Percentiles rank a stretch among this genome's conserved stretches.
phyloP scores from a whole-genome alignment of 352 stramenopile species.

The Phytopythium oedochilum region DNA sequence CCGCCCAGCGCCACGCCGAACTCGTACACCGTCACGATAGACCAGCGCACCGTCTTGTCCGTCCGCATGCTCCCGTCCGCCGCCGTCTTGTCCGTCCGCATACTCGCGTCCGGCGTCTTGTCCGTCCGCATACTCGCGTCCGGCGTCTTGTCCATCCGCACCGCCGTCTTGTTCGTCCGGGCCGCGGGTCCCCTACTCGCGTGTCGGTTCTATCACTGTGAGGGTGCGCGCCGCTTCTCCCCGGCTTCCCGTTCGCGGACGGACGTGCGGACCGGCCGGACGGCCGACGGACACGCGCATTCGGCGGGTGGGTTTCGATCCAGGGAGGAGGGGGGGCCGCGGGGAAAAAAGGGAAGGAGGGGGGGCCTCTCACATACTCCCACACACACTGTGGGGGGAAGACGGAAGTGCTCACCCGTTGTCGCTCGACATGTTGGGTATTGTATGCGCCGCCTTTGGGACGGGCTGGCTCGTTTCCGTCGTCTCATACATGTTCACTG shows the following conservation, averaged over 20 bases:
- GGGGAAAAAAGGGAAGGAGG: not conserved
- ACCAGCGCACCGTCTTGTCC: slow-evolving; percentile 47
- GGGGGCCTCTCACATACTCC: not conserved
- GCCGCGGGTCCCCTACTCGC: too few species aligned
- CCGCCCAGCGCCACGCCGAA: slow-evolving; percentile 50
- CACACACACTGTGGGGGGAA: not conserved
- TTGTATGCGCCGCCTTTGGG: not conserved
- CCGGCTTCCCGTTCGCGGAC: not conserved
- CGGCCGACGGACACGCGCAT: slow-evolving; percentile 8
- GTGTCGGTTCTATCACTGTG: not conserved
- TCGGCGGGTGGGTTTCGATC: slow-evolving; percentile 2
- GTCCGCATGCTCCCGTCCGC: slow-evolving; percentile 10
- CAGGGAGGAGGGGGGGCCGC: not conserved
- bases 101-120: not conserved
- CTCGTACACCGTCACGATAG: slow-evolving; percentile 61
- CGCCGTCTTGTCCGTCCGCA: not conserved
- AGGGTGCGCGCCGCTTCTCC: not conserved
- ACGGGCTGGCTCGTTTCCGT: not conserved
- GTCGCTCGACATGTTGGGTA: not conserved
- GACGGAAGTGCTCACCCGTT: not conserved
- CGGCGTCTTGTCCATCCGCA: not conserved
- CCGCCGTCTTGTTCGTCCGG: too few species aligned
- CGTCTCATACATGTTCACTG: too few species aligned
- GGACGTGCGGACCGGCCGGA: not conserved
- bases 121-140: not conserved